phyloP scores from a whole-genome alignment of 495 filamentous ascomycete species.

The Bacidia gigantensis region DNA sequence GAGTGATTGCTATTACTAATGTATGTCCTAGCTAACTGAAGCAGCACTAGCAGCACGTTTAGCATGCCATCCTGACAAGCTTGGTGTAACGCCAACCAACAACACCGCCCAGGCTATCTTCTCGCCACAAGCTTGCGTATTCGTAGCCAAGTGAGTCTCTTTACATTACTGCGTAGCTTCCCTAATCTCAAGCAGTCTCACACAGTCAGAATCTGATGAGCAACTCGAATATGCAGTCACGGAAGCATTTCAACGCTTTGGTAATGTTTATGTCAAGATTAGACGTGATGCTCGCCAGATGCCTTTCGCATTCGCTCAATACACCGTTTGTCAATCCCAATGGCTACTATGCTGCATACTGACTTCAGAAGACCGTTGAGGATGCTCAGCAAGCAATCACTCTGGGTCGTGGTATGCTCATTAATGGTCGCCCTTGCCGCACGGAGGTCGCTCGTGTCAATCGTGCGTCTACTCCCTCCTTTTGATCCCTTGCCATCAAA shows the following conservation, averaged over 20 bases:
- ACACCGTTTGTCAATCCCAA: slow-evolving; percentile 31
- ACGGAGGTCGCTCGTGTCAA: slow-evolving; percentile 41
- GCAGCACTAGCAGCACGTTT: slow-evolving; percentile 1
- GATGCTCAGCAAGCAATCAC: slow-evolving; percentile 37
- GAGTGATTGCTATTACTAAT: neutral
- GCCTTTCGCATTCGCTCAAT: slow-evolving; percentile 53
- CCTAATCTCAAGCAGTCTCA: slow-evolving; percentile 17
- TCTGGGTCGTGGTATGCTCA: slow-evolving; percentile 31
- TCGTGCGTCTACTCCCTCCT: slow-evolving; percentile 30
- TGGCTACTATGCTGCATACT: slow-evolving; percentile 12
- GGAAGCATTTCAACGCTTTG: slow-evolving; percentile 35
- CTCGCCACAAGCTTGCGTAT: slow-evolving; percentile 42
- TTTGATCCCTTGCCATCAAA: too few species aligned
- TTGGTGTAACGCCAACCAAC: slow-evolving; percentile 18
- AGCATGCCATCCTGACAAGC: slow-evolving; percentile 15
- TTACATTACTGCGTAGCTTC: neutral
- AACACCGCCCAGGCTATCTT: slow-evolving; percentile 46
- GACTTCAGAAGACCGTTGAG: slow-evolving; percentile 20
- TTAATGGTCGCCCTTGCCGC: slow-evolving; percentile 44
- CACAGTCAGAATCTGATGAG: slow-evolving; percentile 31
- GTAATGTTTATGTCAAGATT: slow-evolving; percentile 48
- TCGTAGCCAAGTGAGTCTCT: slow-evolving; percentile 48
- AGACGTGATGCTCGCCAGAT: slow-evolving; percentile 40
- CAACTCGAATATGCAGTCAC: slow-evolving; percentile 40
- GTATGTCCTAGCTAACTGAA: neutral